Percentiles rank a stretch among this genome's conserved stretches.
phyloP scores from a whole-genome alignment of 148 eudicot species.

The Vaccinium vitisidaea region DNA sequence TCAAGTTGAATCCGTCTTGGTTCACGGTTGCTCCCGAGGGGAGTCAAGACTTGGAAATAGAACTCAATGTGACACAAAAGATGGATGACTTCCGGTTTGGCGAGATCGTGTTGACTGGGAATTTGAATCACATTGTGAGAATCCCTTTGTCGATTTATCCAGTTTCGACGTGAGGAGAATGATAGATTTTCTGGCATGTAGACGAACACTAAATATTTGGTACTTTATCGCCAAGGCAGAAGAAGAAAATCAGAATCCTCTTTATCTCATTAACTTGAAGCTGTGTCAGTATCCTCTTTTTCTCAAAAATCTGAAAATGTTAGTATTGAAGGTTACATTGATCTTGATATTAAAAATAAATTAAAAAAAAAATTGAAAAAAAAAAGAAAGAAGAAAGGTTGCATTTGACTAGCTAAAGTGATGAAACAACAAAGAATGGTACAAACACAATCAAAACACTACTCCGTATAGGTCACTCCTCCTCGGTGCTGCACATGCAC shows the following conservation, averaged over 20 bases:
- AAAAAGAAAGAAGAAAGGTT: no score
- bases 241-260: not conserved
- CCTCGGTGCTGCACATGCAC: slow-evolving; percentile 46
- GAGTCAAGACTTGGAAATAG: slow-evolving; percentile 55
- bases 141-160: slow-evolving; percentile 67
- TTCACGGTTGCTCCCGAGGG: slow-evolving; percentile 55
- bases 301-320: not conserved
- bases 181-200: not conserved
- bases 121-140: slow-evolving; percentile 71
- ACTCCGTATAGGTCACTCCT: not conserved
- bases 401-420: not conserved
- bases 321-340: not conserved
- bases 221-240: not conserved
- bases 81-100: slow-evolving; percentile 62
- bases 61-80: slow-evolving; percentile 47
- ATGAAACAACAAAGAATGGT: slow-evolving; percentile 16
- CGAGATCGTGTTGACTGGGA: slow-evolving; percentile 77
- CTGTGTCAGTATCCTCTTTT: not conserved
- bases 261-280: not conserved
- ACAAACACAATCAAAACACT: not conserved
- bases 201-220: not conserved
- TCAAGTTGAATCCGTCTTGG: slow-evolving; percentile 55
- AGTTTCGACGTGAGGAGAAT: slow-evolving; percentile 28
- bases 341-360: no score
- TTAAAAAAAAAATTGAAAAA: no score